Percentiles rank a stretch among this genome's conserved stretches.
These are phyloP conservation scores for Cyclanthera cordifolia DNA, from an alignment of 306 rosid genomes.

Conservation along the genomic window DNA sequence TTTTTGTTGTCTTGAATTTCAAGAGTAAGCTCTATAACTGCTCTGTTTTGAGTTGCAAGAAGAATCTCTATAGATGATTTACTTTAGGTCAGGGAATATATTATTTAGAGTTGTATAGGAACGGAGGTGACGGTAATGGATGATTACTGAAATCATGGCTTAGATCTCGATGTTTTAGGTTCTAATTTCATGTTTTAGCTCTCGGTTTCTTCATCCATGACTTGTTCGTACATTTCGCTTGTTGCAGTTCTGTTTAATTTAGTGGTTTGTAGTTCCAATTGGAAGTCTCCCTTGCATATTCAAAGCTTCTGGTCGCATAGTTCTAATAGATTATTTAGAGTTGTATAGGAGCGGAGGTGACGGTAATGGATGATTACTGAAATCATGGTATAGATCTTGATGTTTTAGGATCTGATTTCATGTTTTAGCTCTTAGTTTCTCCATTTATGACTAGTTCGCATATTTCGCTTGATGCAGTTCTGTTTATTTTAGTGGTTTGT, in stretches of 20 bases:
- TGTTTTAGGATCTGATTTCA: background rate
- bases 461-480: background rate
- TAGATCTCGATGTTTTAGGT: background rate
- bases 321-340: background rate
- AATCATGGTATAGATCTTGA: background rate
- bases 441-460: background rate
- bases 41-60: conserved; percentile 2
- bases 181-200: conserved; percentile 6
- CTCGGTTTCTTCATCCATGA: background rate
- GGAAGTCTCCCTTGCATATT: too few relatives aligned
- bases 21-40: background rate
- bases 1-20: background rate
- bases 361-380: background rate
- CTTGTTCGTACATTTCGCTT: background rate
- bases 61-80: background rate
- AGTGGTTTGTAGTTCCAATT: background rate
- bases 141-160: background rate
- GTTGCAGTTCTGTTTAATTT: background rate
- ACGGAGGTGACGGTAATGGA: conserved; percentile 2
- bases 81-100: background rate
- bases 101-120: background rate
- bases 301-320: too few relatives aligned
- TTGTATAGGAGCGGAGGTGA: background rate
- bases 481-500: background rate
- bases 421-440: conserved; percentile 2